Percentiles rank a stretch among this genome's conserved stretches.
These are phyloP conservation scores for Talaromyces liani DNA, from an alignment of 495 filamentous ascomycete genomes.

Conservation along the genomic window DNA sequence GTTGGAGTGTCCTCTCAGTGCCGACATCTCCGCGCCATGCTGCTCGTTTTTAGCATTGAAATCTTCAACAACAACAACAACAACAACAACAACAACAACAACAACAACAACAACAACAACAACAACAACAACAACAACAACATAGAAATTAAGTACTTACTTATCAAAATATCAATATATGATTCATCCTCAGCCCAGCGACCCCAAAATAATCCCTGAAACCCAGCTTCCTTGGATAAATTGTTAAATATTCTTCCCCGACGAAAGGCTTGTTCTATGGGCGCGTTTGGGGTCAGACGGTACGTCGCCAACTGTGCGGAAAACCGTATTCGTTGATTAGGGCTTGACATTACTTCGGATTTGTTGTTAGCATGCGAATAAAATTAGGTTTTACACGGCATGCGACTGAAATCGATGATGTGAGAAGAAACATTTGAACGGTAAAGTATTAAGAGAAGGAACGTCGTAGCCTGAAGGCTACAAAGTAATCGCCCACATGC, in stretches of 20 bases:
- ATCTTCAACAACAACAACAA: neutral
- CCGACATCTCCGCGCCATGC: neutral
- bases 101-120: neutral
- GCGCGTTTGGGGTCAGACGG: neutral
- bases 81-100: neutral
- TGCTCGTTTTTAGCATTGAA: neutral
- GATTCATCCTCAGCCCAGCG: neutral
- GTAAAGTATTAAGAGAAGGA: neutral
- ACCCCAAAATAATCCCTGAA: neutral
- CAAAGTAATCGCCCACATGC: neutral
- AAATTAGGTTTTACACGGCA: neutral
- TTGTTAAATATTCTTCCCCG: neutral
- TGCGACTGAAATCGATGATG: neutral
- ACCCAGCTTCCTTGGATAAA: neutral
- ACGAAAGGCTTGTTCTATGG: neutral
- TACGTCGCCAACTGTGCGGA: neutral
- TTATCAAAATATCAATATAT: neutral
- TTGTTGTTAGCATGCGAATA: neutral
- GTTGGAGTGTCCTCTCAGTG: neutral
- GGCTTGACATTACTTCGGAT: neutral
- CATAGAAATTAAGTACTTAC: neutral
- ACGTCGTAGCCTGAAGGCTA: neutral
- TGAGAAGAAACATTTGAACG: neutral
- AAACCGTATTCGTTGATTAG: neutral
- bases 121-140: neutral